These are phyloP conservation scores for Obelidium mucronatum DNA, from an alignment of 192 early-diverging fungal genomes.

Conservation along the genomic window DNA sequence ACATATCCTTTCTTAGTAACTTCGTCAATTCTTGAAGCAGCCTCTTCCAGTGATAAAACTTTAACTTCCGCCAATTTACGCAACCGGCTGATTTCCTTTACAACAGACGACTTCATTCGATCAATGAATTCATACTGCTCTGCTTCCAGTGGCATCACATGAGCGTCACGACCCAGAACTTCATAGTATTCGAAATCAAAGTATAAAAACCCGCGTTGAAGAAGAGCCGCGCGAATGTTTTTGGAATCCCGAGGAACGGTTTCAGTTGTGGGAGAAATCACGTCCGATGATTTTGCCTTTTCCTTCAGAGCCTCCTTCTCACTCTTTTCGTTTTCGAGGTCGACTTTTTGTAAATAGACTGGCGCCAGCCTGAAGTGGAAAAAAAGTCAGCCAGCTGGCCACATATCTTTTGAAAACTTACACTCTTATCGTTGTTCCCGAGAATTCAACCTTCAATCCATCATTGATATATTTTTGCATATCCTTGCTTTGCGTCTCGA, in stretches of 20 bases:
- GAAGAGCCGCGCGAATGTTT: constrained; percentile 15
- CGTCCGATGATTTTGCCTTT: neutral
- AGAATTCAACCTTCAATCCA: constrained; percentile 45
- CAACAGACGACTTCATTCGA: constrained; percentile 11
- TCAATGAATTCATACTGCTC: constrained; percentile 31
- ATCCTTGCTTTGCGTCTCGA: neutral
- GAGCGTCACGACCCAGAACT: neutral
- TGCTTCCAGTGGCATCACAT: neutral
- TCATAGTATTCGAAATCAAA: constrained; percentile 32
- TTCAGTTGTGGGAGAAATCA: neutral
- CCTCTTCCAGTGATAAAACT: constrained; percentile 7
- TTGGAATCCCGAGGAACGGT: neutral
- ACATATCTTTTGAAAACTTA: constrained; percentile 38
- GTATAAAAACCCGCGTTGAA: constrained; percentile 30
- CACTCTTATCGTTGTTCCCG: constrained; percentile 39
- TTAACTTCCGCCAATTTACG: constrained; percentile 10
- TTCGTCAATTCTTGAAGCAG: neutral
- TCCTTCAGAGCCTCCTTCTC: constrained; percentile 22
- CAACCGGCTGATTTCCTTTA: constrained; percentile 8
- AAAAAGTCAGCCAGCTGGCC: constrained; percentile 28
- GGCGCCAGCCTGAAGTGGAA: constrained; percentile 44
- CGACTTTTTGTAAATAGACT: constrained; percentile 44
- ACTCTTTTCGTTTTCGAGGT: constrained; percentile 3
- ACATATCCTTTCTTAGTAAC: constrained; percentile 19
- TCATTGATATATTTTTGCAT: constrained; percentile 45